Percentiles rank a stretch among this genome's conserved stretches.
These are phyloP conservation scores for Kodamaea plutei DNA, from an alignment of 1,139 yeast species.

Conservation along the genomic window DNA sequence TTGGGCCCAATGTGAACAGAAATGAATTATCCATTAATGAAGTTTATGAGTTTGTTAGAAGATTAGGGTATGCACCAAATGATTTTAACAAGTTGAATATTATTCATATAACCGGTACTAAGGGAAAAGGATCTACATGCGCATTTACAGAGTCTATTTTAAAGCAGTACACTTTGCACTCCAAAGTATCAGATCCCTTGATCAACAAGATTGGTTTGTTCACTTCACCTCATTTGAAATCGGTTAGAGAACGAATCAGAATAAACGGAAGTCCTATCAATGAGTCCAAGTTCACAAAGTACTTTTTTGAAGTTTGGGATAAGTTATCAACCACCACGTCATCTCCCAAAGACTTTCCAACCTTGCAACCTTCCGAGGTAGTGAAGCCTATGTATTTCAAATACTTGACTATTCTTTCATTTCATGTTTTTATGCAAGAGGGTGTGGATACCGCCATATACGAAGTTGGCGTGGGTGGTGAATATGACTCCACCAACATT, in stretches of 20 bases:
- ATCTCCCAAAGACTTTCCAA: slow-evolving; percentile 59
- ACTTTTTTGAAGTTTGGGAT: slow-evolving; percentile 95
- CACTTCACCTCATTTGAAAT: slow-evolving; percentile 92
- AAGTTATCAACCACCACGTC: slow-evolving; percentile 57
- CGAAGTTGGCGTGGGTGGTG: slow-evolving; percentile 99
- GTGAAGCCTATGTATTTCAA: slow-evolving; percentile 93
- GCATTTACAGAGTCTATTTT: slow-evolving; percentile 87
- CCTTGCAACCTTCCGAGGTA: slow-evolving; percentile 56
- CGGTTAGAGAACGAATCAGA: slow-evolving; percentile 88
- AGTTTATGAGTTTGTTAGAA: slow-evolving; percentile 84
- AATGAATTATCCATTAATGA: slow-evolving; percentile 76
- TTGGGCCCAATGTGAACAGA: slow-evolving; percentile 58
- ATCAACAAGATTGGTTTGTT: slow-evolving; percentile 75
- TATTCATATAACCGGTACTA: slow-evolving; percentile 94
- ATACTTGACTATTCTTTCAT: slow-evolving; percentile 81
- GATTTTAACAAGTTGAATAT: slow-evolving; percentile 75
- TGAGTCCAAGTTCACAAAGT: slow-evolving; percentile 75
- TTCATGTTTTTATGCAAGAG: slow-evolving; percentile 84
- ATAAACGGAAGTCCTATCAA: slow-evolving; percentile 83
- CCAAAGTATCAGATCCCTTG: too few relatives aligned
- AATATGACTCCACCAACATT: slow-evolving; percentile 90
- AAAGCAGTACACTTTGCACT: slow-evolving; percentile 55
- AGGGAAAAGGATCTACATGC: slow-evolving; percentile 97
- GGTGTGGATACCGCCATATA: slow-evolving; percentile 89
- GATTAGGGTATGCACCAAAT: slow-evolving; percentile 72